These are phyloP conservation scores for Ceratobasidium sp. DNA, from an alignment of 1,284 basidiomycete species.

Conservation along the genomic window DNA sequence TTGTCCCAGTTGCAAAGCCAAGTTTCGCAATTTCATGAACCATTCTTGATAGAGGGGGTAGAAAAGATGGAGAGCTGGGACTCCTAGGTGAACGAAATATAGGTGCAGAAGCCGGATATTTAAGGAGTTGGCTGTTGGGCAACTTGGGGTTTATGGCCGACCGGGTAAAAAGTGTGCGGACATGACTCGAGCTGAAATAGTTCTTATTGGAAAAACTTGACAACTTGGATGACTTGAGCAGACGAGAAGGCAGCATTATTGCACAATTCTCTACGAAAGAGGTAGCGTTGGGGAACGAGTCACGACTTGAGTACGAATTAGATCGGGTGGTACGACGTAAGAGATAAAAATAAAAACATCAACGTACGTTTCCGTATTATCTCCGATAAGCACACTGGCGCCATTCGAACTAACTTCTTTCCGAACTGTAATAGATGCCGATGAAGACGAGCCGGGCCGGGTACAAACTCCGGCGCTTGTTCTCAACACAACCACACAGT, in stretches of 20 bases:
- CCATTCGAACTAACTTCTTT: conserved; percentile 9
- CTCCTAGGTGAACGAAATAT: not conserved
- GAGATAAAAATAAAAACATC: not conserved
- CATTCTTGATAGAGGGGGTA: conserved; percentile 8
- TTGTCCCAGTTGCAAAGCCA: conserved; percentile 78
- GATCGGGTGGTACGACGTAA: not conserved
- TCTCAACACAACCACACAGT: conserved; percentile 7
- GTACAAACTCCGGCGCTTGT: not conserved
- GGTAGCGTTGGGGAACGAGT: not conserved
- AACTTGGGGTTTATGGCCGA: not conserved
- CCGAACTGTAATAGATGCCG: not conserved
- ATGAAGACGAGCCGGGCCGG: not conserved
- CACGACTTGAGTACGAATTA: not conserved
- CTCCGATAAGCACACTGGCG: conserved; percentile 14
- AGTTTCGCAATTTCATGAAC: conserved; percentile 69
- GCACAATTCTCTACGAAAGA: conserved; percentile 7
- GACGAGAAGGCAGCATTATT: conserved; percentile 19
- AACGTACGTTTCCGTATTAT: not conserved
- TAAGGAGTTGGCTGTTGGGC: not conserved
- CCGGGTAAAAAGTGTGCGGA: not conserved
- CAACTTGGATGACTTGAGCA: not conserved
- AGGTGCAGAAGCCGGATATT: not conserved
- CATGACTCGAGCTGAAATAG: conserved; percentile 14
- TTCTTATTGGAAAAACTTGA: not conserved
- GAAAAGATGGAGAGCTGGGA: not conserved